Evolutionary conservation across 768 basidiomycete species (phyloP), one percentile per base, ranked within the genome.

Genomic region (Calocera viscosa): DNA sequence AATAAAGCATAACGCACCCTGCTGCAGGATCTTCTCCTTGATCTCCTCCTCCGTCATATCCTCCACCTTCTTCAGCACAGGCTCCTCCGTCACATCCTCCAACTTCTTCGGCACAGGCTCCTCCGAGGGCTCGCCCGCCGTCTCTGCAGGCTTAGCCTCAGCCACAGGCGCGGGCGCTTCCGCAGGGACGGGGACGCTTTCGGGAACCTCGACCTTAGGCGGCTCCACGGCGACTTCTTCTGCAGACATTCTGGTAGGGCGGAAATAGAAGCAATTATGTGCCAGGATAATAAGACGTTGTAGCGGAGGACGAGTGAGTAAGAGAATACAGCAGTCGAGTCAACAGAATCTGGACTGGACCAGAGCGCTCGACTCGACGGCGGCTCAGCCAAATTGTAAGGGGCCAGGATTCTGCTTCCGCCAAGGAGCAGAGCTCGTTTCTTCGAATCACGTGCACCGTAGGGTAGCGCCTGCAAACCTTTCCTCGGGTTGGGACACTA

Each of bases 21-120:
- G 67, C 63, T 64, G 63, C 22, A 67, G 40, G 41, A 64, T 43
- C 30, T 63, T 64, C 30, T 63, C 67, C 64, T 67, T 67, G 26
- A 64, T 33, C 39, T 67, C 41, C 41, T 67, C 67, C 19, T 67
- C 67, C 10, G 64, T 47, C 39, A n/a, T 38, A 47, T 65, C 35
- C 63, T 47, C 35, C 17, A 41, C 41, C 49, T 63, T 67, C 33
- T 63, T 40, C 17, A 33, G 49, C 39, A 26, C 22, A 7, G 53
- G 35, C 24, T 33, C 24, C 1, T 63, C 66, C 10, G 64, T 47
- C 39, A n/a, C 26, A 47, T 65, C 35, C 63, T 47, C 35, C 17
- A 41, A 28, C 49, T 63, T 67, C 33, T 63, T 40, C 17, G 33
- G 49, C 39, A 26, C 22, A 7, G 53, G 35, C 22, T 38, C 14